Base-by-base conservation (phyloP, 371 early-diverging fungal genomes). In the Mortierella sp. region DNA sequence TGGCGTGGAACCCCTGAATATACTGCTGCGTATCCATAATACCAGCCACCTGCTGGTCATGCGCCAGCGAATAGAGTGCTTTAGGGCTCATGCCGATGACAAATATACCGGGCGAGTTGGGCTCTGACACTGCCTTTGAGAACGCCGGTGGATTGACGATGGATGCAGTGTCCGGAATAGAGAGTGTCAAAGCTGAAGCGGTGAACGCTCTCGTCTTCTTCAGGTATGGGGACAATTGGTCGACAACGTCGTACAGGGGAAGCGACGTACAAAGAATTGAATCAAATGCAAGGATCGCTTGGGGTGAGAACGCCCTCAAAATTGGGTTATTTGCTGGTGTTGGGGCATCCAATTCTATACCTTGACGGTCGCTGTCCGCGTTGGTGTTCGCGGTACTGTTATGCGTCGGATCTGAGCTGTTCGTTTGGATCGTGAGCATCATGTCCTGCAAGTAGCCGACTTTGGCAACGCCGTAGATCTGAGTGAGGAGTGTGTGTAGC, bases 261-360 rank as follows among this genome's bases (percentile, higher is more conserved):
- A 64, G 9, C 4, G 78, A 76, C 0, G 70, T 65, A 26, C 78
- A 76, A 12, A 76, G 24, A 39, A 70, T 70, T 39, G 78, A 76
- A 32, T 76, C 78, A 28, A 65, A 76, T 4, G 62, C 49, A 2
- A 73, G 39, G 1, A 43, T 21, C 0, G 68, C 47, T 3, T 57
- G 43, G 23, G 59, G 42, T 6, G 64, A 55, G 44, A 73, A 73
- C 7, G 59, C 50, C 4, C 44, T 21, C 31, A 73, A 39, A 28
- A 73, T 73, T 5, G 59, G 69, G 15, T 73, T 50, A 47, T 60
- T 58, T 3, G 37, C 55, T n/a, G 46, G n/a, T 19, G 61, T 52
- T 7, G 59, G 43, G 5, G 24, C 24, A 1, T 14, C 50, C 0
- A 14, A 3, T 7, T 4, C 31, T 27, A 12, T 11, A 41, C 12